Evolutionary conservation across 192 early-diverging fungal species (phyloP).

Genomic region (Nowakowskiella sp.): DNA sequence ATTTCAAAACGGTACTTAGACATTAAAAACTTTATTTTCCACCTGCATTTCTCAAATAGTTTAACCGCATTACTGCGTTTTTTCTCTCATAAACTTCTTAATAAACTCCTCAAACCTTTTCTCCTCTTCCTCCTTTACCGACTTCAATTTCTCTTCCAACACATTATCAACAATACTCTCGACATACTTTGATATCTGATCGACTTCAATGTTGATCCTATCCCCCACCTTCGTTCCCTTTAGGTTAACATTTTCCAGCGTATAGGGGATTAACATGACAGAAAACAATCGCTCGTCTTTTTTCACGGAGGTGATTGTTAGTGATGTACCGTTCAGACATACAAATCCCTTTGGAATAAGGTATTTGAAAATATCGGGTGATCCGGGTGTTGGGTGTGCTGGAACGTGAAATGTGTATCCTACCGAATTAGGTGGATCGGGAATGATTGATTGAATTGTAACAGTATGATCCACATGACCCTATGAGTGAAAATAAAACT

Average conservation of each 20-base stretch:
- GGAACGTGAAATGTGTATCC: constrained; percentile 62
- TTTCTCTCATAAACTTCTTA: no score
- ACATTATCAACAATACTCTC: constrained; percentile 81
- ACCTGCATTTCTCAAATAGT: no score
- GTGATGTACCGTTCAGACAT: constrained; percentile 85
- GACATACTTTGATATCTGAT: constrained; percentile 96
- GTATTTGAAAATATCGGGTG: constrained; percentile 58
- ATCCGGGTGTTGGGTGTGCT: background rate
- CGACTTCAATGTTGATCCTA: constrained; percentile 90
- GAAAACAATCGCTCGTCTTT: constrained; percentile 63
- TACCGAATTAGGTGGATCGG: constrained; percentile 82
- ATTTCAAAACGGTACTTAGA: no score
- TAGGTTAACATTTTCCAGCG: constrained; percentile 76
- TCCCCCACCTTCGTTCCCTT: constrained; percentile 62
- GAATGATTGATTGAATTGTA: constrained; percentile 58
- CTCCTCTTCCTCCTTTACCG: no score
- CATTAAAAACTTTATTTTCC: no score
- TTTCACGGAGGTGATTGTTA: constrained; percentile 89
- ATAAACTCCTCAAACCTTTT: no score
- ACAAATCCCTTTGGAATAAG: constrained; percentile 96
- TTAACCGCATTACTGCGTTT: no score
- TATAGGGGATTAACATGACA: constrained; percentile 95
- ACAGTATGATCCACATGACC: constrained; percentile 91
- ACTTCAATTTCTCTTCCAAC: no score
- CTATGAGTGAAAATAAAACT: constrained; percentile 11